Base-by-base conservation (phyloP, 2,329 filamentous ascomycete genomes). In the Fusarium hainanense region DNA sequence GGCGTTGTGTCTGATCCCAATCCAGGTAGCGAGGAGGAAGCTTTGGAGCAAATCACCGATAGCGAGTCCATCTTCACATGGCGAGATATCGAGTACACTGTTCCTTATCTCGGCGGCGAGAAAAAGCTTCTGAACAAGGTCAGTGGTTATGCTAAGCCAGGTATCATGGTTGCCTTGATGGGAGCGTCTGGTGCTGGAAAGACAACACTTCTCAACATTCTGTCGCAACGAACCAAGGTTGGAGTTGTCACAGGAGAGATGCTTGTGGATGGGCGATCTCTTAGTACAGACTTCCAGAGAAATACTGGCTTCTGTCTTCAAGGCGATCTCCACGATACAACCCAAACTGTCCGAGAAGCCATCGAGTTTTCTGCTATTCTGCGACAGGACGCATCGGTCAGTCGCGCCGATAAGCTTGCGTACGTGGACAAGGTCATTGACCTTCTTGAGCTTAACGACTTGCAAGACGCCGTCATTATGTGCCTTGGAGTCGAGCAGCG, bases 131-230 rank as follows among this genome's bases (percentile, higher is more conserved):
- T 78, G 13, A 74, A 77, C 58, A 75, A 89, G 7, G 88, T 96
- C 63, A 90, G 85, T 60, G 93, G 93, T 3, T 95, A 92, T 71
- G 92, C 89, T 3, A 94, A 93, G 74, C 93, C 93, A 2, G 93
- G 93, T 20, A 80, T 91, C 20, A 90, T 97, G 87, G 89, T 93
- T 44, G 93, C 93, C 1, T 82, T 97, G 2, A 93, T 96, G 84
- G 93, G 93, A 56, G 92, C 91, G 3, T 93, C 89, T 6, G 92
- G 92, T 44, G 93, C 93, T 11, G 93, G 93, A 14, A 97, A 97
- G 80, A 94, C 92, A 0, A 96, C 93, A 0, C 82, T 97, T 0
- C 84, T 97, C 20, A 94, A 96, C 78, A 93, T 91, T 0, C 77
- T 88, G 1, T 89, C 92, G 0, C 92, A 94, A 74, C 87, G 93